Conservation (phyloP, 2,329 filamentous ascomycete species). For the Trichoderma sp. region DNA sequence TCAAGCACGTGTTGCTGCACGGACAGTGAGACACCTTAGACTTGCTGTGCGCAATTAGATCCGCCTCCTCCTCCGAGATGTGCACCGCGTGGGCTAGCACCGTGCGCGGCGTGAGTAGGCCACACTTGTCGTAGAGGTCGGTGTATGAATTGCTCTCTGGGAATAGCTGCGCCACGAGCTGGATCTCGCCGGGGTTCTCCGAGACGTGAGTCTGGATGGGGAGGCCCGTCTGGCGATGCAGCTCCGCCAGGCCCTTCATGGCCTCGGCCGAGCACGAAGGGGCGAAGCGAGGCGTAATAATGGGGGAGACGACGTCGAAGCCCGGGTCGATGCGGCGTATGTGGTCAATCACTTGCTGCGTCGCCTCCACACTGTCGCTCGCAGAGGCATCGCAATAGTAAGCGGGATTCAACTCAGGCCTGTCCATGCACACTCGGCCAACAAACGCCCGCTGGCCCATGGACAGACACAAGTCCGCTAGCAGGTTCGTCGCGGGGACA, state of each 20-base stretch:
- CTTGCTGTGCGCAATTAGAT: slow-evolving; percentile 57
- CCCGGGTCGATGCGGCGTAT: slow-evolving; percentile 64
- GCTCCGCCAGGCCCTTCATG: slow-evolving; percentile 60
- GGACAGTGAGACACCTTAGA: slow-evolving; percentile 82
- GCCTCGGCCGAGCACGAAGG: slow-evolving; percentile 58
- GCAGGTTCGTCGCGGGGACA: slow-evolving; percentile 82
- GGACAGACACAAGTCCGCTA: slow-evolving; percentile 76
- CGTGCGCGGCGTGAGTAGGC: slow-evolving; percentile 67
- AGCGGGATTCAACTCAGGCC: slow-evolving; percentile 59
- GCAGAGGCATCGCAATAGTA: slow-evolving; percentile 76
- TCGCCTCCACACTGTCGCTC: slow-evolving; percentile 54
- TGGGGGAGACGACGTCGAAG: slow-evolving; percentile 66
- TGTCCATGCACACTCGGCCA: slow-evolving; percentile 94
- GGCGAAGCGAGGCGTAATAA: slow-evolving; percentile 73
- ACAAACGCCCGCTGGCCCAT: slow-evolving; percentile 86
- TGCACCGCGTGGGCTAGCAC: slow-evolving; percentile 86
- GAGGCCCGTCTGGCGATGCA: slow-evolving; percentile 61
- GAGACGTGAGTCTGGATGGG: slow-evolving; percentile 87
- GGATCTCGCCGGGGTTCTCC: slow-evolving; percentile 74
- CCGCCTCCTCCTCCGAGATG: slow-evolving; percentile 63
- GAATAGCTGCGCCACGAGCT: slow-evolving; percentile 68
- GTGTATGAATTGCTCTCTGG: slow-evolving; percentile 64
- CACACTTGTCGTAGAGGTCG: slow-evolving; percentile 71
- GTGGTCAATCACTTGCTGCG: slow-evolving; percentile 60
- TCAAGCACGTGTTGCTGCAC: slow-evolving; percentile 78